phyloP scores from a whole-genome alignment of 2,329 filamentous ascomycete genomes.

The Fusarium sp. region DNA sequence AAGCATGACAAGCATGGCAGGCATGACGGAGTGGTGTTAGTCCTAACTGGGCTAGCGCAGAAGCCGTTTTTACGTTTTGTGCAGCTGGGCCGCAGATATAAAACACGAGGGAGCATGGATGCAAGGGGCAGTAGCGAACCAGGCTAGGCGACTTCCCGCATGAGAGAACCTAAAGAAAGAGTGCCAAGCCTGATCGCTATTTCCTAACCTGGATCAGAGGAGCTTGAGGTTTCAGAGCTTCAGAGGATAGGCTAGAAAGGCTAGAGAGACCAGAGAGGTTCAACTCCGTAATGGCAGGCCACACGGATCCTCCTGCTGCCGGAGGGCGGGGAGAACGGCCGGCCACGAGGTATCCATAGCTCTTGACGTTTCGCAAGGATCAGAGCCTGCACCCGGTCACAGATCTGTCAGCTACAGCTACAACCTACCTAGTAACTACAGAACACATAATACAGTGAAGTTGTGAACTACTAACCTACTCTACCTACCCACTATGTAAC shows the following conservation, averaged over 20 bases:
- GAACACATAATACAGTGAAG: no score
- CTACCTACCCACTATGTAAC: no score
- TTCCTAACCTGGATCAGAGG: slow-evolving; percentile 23
- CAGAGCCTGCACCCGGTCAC: slow-evolving; percentile 29
- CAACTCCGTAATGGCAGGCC: slow-evolving; percentile 30
- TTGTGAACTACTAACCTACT: background rate
- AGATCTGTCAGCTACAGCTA: slow-evolving; percentile 26
- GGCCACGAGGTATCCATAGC: slow-evolving; percentile 29
- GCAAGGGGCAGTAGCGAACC: background rate
- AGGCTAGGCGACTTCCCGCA: background rate
- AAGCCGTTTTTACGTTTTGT: slow-evolving; percentile 11
- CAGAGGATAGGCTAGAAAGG: no score
- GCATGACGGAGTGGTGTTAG: slow-evolving; percentile 26
- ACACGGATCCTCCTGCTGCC: slow-evolving; percentile 36
- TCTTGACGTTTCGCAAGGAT: slow-evolving; percentile 27
- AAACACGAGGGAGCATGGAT: slow-evolving; percentile 43
- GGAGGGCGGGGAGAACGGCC: slow-evolving; percentile 30
- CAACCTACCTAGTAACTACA: no score
- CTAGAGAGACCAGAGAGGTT: no score
- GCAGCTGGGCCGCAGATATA: slow-evolving; percentile 27
- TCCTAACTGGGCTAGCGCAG: slow-evolving; percentile 18
- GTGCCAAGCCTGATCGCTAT: slow-evolving; percentile 11
- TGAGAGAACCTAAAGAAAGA: slow-evolving; percentile 7
- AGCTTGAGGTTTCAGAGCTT: slow-evolving; percentile 28
- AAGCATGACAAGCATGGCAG: slow-evolving; percentile 21